phyloP scores from a whole-genome alignment of 345 rosid species.

The Corchorus olitorius region DNA sequence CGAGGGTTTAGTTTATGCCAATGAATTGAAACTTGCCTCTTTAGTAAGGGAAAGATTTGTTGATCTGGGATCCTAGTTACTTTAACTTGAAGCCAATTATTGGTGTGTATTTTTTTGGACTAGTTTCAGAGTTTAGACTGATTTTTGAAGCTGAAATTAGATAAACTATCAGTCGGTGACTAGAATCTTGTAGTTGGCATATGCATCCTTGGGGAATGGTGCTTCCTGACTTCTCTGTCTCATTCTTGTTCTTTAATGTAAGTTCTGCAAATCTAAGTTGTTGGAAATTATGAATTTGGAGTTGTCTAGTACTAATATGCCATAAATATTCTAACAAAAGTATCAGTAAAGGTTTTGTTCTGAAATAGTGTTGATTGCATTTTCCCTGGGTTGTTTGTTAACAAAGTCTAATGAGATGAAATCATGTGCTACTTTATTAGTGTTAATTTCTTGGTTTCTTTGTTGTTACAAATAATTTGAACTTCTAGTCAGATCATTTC shows the following conservation, averaged over 20 bases:
- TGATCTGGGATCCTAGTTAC: slow-evolving; percentile 54
- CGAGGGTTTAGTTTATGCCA: slow-evolving; percentile 53
- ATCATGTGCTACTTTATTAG: neutral
- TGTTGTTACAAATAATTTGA: neutral
- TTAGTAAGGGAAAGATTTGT: slow-evolving; percentile 69
- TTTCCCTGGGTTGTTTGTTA: neutral
- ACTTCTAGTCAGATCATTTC: neutral
- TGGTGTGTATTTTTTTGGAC: neutral
- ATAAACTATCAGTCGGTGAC: neutral
- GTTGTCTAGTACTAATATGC: neutral
- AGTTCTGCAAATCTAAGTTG: neutral
- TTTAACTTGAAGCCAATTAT: neutral
- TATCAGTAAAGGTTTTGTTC: neutral
- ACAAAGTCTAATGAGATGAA: neutral
- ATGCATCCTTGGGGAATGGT: slow-evolving; percentile 2
- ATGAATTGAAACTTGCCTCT: slow-evolving; percentile 69
- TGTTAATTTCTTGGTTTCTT: neutral
- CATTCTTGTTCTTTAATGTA: neutral
- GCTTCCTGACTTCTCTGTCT: neutral
- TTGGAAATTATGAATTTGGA: neutral
- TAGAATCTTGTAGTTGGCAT: neutral
- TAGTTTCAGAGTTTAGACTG: neutral
- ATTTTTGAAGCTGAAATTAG: neutral
- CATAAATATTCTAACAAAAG: neutral
- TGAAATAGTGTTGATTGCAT: neutral